Conservation (phyloP, 805 yeast genomes). For the Candida nitratophila region DNA sequence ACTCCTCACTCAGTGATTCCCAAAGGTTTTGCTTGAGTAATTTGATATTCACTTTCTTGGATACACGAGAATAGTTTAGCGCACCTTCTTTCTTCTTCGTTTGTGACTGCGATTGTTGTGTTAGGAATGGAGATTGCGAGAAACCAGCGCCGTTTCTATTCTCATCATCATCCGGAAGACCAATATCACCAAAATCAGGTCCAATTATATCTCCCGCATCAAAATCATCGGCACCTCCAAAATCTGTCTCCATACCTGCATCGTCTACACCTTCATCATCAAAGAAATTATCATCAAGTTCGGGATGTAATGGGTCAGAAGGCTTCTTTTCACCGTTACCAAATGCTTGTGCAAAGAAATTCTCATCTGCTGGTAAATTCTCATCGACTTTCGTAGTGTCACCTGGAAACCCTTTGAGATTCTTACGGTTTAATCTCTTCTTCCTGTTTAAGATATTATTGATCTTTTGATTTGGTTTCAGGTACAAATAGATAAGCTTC, state of each 20-base stretch:
- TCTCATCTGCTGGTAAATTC: conserved; percentile 40
- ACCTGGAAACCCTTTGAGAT: conserved; percentile 1
- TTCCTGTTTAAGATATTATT: conserved; percentile 20
- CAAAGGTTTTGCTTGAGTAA: conserved; percentile 40
- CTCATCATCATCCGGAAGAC: neutral
- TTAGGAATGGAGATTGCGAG: conserved; percentile 6
- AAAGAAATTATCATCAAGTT: conserved; percentile 9
- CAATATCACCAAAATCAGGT: neutral
- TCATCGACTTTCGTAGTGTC: conserved; percentile 11
- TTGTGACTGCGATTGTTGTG: conserved; percentile 4
- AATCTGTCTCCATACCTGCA: conserved; percentile 14
- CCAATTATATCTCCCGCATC: neutral
- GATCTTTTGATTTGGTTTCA: conserved; percentile 33
- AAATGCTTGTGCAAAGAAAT: conserved; percentile 43
- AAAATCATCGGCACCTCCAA: conserved; percentile 27
- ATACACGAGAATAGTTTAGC: conserved; percentile 37
- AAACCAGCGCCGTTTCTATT: too few species aligned
- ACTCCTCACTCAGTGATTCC: conserved; percentile 29
- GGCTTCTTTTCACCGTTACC: conserved; percentile 20
- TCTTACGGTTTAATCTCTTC: conserved; percentile 6
- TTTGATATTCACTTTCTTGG: conserved; percentile 42
- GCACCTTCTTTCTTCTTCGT: conserved; percentile 20
- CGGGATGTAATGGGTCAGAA: neutral
- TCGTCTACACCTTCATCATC: conserved; percentile 13
- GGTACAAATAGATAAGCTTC: conserved; percentile 36